phyloP scores from a whole-genome alignment of 257 asterid genomes.

The Salvia hispanica region DNA sequence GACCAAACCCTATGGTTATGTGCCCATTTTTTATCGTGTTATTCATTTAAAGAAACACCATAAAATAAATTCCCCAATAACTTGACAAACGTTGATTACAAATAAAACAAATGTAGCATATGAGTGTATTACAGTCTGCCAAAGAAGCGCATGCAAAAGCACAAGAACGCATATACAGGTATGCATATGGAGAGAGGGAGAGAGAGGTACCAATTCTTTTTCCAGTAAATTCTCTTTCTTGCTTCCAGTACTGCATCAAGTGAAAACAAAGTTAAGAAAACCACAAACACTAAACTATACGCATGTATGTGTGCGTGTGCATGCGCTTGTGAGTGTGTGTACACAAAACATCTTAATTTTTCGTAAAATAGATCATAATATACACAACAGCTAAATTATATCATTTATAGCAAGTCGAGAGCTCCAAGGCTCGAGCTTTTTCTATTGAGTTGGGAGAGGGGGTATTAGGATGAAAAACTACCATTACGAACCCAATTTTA shows the following conservation, averaged over 20 bases:
- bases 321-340: neutral
- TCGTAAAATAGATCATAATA: neutral
- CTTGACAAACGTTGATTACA: conserved; percentile 3
- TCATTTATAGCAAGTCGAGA: conserved; percentile 20
- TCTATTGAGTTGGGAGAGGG: too few relatives aligned
- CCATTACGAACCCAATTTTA: neutral
- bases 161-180: conserved; percentile 6
- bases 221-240: conserved; percentile 81
- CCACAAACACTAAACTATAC: conserved; percentile 17
- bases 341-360: neutral
- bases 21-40: conserved; percentile 7
- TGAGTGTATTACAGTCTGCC: too few relatives aligned
- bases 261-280: conserved; percentile 22
- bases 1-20: conserved; percentile 21
- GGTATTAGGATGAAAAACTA: too few relatives aligned
- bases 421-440: neutral
- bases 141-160: neutral
- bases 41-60: neutral
- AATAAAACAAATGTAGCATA: neutral
- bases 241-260: conserved; percentile 83
- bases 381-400: conserved; percentile 2
- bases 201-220: conserved; percentile 62
- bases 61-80: neutral
- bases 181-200: conserved; percentile 29
- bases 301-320: neutral